These are phyloP conservation scores for Wickerhamiella shivajii DNA, from an alignment of 805 yeast species.

Conservation along the genomic window DNA sequence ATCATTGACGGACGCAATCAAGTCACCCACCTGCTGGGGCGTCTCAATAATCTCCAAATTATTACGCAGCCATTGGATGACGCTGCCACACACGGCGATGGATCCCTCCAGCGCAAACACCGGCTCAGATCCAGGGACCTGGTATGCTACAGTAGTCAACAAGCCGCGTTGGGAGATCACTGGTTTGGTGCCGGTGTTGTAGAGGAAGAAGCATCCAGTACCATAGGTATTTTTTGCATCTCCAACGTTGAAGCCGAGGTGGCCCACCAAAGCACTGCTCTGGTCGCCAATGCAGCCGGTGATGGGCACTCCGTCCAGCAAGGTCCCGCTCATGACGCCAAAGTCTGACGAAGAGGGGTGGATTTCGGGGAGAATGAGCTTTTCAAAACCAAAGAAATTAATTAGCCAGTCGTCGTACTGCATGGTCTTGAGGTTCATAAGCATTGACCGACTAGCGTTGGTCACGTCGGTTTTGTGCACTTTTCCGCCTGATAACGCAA, in stretches of 20 bases:
- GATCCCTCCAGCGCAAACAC: constrained; percentile 91
- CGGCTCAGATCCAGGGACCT: constrained; percentile 65
- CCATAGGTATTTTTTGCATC: constrained; percentile 93
- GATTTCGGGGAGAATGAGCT: constrained; percentile 59
- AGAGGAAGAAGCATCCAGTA: constrained; percentile 83
- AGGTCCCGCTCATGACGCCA: constrained; percentile 6
- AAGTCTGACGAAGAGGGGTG: constrained; percentile 61
- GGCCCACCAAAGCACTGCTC: constrained; percentile 86
- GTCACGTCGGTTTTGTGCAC: constrained; percentile 74
- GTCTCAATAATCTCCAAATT: constrained; percentile 68
- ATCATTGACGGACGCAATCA: constrained; percentile 66
- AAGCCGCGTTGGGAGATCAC: constrained; percentile 67
- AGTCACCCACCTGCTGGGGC: constrained; percentile 79
- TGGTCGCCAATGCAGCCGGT: constrained; percentile 92
- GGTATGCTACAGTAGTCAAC: constrained; percentile 77
- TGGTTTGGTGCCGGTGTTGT: constrained; percentile 68
- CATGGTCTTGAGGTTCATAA: constrained; percentile 65
- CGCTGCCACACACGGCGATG: constrained; percentile 90
- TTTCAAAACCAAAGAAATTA: constrained; percentile 68
- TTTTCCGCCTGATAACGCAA: constrained; percentile 54
- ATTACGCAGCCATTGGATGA: constrained; percentile 87
- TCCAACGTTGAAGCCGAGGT: constrained; percentile 68
- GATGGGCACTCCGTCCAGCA: constrained; percentile 45
- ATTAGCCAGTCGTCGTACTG: constrained; percentile 66
- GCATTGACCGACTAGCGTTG: constrained; percentile 82